phyloP scores from a whole-genome alignment of 1,284 basidiomycete species.

The Porogramme epimiltina region DNA sequence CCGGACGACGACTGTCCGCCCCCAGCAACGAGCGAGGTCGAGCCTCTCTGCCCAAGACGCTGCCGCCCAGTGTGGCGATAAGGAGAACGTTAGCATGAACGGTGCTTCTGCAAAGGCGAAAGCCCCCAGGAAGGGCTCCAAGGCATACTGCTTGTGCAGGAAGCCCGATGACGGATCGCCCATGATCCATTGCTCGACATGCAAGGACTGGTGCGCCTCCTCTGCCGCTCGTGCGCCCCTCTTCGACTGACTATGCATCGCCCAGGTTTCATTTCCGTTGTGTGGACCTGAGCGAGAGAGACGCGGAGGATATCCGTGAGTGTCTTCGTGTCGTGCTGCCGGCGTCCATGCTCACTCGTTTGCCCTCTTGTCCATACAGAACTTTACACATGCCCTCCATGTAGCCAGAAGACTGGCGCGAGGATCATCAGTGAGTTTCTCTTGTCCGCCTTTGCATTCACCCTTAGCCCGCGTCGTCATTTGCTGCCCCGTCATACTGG shows the following conservation, averaged over 20 bases:
- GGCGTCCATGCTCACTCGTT: not conserved
- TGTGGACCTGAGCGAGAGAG: slow-evolving; percentile 55
- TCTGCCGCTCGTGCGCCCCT: not conserved
- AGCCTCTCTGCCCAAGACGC: not conserved
- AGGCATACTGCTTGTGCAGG: slow-evolving; percentile 59
- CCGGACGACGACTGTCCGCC: not conserved
- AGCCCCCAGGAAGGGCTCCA: slow-evolving; percentile 25
- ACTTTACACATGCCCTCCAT: slow-evolving; percentile 71
- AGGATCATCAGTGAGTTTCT: slow-evolving; percentile 77
- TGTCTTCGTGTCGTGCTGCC: not conserved
- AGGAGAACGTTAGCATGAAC: slow-evolving; percentile 22
- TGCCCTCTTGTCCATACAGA: slow-evolving; percentile 43
- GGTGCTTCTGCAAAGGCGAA: slow-evolving; percentile 18
- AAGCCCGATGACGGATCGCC: slow-evolving; percentile 75
- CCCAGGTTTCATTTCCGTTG: slow-evolving; percentile 78
- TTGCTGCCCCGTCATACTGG: slow-evolving; percentile 30
- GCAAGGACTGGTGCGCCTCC: slow-evolving; percentile 68
- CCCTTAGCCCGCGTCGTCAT: slow-evolving; percentile 26
- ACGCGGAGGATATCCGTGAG: slow-evolving; percentile 76
- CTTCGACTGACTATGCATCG: slow-evolving; percentile 1
- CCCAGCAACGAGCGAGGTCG: not conserved
- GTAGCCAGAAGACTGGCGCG: slow-evolving; percentile 63
- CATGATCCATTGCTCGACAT: slow-evolving; percentile 77
- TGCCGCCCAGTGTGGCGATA: slow-evolving; percentile 9
- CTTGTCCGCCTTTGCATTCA: slow-evolving; percentile 20